Evolutionary conservation across 2,329 filamentous ascomycete species (phyloP).

Genomic region (Trichoderma polysporum): DNA sequence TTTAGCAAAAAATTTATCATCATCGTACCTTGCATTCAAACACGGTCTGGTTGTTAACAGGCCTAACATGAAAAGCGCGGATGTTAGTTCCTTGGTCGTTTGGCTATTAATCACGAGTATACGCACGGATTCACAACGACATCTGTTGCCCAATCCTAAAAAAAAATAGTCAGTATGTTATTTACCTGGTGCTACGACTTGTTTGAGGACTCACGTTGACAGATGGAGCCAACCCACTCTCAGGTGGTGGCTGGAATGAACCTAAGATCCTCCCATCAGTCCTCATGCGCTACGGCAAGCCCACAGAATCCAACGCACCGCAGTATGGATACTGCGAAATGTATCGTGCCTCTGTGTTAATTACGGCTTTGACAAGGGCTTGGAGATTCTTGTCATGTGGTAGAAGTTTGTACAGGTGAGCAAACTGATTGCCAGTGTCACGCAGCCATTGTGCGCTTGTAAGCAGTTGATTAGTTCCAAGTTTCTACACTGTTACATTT

Average conservation of each 20-base stretch:
- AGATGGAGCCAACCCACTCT: slow-evolving; percentile 52
- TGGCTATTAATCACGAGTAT: background rate
- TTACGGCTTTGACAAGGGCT: slow-evolving; percentile 66
- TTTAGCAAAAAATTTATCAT: background rate
- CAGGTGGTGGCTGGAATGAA: slow-evolving; percentile 81
- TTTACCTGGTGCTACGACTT: background rate
- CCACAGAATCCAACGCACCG: slow-evolving; percentile 26
- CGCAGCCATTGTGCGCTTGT: slow-evolving; percentile 64
- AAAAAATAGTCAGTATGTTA: background rate
- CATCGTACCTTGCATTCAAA: slow-evolving; percentile 32
- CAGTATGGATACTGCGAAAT: slow-evolving; percentile 73
- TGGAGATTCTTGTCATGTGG: slow-evolving; percentile 59
- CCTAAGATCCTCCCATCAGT: slow-evolving; percentile 45
- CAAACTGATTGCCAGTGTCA: slow-evolving; percentile 75
- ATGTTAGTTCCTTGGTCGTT: background rate
- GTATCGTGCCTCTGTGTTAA: slow-evolving; percentile 70
- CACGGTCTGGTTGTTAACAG: slow-evolving; percentile 29
- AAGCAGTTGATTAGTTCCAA: background rate
- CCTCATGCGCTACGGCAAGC: background rate
- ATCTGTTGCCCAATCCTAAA: slow-evolving; percentile 26
- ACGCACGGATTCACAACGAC: slow-evolving; percentile 30
- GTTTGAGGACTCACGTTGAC: slow-evolving; percentile 24
- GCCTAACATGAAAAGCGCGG: slow-evolving; percentile 20
- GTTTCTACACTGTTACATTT: background rate
- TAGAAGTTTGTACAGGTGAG: slow-evolving; percentile 64